Percentiles rank a stretch among this genome's conserved stretches.
phyloP scores from a whole-genome alignment of 495 filamentous ascomycete genomes.

The Hypoxylon fuscum region DNA sequence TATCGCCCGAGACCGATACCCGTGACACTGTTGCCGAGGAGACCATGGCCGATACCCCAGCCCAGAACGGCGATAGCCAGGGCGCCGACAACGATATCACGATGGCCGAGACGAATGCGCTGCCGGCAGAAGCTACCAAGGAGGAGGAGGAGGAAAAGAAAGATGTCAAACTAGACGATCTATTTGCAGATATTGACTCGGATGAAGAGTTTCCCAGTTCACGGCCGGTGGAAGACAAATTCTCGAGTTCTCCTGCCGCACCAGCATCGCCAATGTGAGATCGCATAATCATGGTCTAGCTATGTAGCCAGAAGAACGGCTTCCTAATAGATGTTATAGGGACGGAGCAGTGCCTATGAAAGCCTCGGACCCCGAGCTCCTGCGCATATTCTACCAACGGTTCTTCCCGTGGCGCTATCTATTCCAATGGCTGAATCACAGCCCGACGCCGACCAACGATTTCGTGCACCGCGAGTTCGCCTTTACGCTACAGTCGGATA shows the following conservation, averaged over 20 bases:
- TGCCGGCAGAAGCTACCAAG: slow-evolving; percentile 21
- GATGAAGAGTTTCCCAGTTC: slow-evolving; percentile 79
- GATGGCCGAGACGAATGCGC: slow-evolving; percentile 44
- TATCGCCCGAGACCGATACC: slow-evolving; percentile 48
- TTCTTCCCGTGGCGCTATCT: slow-evolving; percentile 95
- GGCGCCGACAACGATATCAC: slow-evolving; percentile 40
- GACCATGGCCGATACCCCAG: slow-evolving; percentile 35
- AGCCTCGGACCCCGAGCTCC: slow-evolving; percentile 77
- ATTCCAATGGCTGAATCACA: slow-evolving; percentile 98
- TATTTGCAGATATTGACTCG: slow-evolving; percentile 81
- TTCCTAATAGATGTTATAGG: slow-evolving; percentile 30
- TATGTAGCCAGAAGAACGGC: background rate
- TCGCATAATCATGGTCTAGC: background rate
- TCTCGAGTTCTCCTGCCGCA: slow-evolving; percentile 43
- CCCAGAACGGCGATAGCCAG: slow-evolving; percentile 34
- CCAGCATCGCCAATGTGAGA: slow-evolving; percentile 48
- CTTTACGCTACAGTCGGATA: slow-evolving; percentile 87
- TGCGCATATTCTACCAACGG: slow-evolving; percentile 93
- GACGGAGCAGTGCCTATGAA: slow-evolving; percentile 24
- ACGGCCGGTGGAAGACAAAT: slow-evolving; percentile 28
- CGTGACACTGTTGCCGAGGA: slow-evolving; percentile 37
- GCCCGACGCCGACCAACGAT: slow-evolving; percentile 81
- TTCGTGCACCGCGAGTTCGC: slow-evolving; percentile 95
- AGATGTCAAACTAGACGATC: slow-evolving; percentile 79
- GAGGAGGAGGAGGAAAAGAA: slow-evolving; percentile 40